A percentile compares a stretch with the other conserved stretches of the same genome.
Conservation (phyloP, 345 rosid genomes). For the Microthlaspi erraticum region DNA sequence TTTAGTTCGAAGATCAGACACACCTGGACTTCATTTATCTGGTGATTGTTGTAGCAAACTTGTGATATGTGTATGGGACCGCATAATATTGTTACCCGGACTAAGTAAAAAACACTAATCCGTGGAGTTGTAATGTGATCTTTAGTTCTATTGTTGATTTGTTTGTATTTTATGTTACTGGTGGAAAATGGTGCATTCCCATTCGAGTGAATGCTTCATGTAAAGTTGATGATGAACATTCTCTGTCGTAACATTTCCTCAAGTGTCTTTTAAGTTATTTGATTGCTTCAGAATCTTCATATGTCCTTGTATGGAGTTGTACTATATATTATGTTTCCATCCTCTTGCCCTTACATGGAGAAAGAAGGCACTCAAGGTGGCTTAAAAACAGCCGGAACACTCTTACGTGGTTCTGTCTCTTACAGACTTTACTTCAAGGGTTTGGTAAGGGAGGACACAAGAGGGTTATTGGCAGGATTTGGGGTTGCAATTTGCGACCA, state of each 20-base stretch:
- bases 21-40: conserved; percentile 43
- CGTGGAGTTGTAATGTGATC: conserved; percentile 36
- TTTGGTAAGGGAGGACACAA: too few species aligned
- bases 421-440: too few species aligned
- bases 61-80: conserved; percentile 36
- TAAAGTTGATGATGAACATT: conserved; percentile 37
- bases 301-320: neutral
- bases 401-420: too few species aligned
- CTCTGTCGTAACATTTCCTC: conserved; percentile 16
- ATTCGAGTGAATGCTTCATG: conserved; percentile 45
- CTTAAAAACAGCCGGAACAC: too few species aligned
- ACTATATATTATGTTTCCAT: too few species aligned
- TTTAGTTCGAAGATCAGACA: conserved; percentile 42
- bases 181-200: conserved; percentile 40
- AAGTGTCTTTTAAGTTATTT: conserved; percentile 22
- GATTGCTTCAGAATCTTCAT: conserved; percentile 26
- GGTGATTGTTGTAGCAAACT: conserved; percentile 41
- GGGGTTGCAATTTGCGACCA: too few species aligned
- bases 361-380: too few species aligned
- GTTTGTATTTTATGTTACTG: conserved; percentile 33
- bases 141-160: conserved; percentile 24
- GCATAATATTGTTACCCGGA: conserved; percentile 45
- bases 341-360: too few species aligned
- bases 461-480: too few species aligned
- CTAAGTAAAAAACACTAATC: conserved; percentile 27